phyloP scores from a whole-genome alignment of 2,329 filamentous ascomycete species.

The Pseudogymnoascus verrucosus region DNA sequence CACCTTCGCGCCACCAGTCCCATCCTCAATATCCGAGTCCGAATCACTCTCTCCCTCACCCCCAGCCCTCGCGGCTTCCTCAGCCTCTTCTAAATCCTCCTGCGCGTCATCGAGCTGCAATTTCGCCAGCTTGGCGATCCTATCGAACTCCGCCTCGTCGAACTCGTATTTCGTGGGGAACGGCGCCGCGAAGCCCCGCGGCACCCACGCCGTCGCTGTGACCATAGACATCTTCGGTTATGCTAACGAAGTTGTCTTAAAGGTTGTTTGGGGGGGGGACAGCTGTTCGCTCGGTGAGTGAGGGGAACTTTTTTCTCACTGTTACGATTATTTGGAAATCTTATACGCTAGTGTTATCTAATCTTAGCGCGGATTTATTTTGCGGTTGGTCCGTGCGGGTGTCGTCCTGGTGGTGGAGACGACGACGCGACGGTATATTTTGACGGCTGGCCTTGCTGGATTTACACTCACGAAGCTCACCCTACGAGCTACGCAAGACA shows the following conservation, averaged over 20 bases:
- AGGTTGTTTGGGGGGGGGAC: not conserved
- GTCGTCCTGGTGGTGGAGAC: not conserved
- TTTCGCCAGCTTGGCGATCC: slow-evolving; percentile 50
- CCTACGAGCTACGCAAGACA: not conserved
- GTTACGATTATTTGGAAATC: not conserved
- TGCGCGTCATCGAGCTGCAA: slow-evolving; percentile 78
- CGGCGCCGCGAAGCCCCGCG: slow-evolving; percentile 49
- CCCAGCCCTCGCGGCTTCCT: slow-evolving; percentile 23
- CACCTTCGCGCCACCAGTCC: slow-evolving; percentile 20
- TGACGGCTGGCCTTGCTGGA: not conserved
- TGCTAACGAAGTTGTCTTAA: not conserved
- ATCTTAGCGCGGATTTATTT: slow-evolving; percentile 7
- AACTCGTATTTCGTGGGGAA: slow-evolving; percentile 51
- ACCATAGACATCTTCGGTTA: slow-evolving; percentile 40
- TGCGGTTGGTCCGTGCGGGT: not conserved
- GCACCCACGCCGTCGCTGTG: slow-evolving; percentile 50
- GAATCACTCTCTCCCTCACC: slow-evolving; percentile 31
- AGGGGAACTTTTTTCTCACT: not conserved
- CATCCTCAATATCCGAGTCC: slow-evolving; percentile 23
- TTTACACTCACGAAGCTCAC: not conserved
- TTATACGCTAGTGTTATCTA: slow-evolving; percentile 6
- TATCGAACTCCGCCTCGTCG: slow-evolving; percentile 49
- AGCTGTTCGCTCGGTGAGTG: not conserved
- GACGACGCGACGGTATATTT: not conserved
- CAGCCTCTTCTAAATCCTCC: slow-evolving; percentile 63